A percentile compares a stretch with the other conserved stretches of the same genome.
phyloP scores from a whole-genome alignment of 208 protist species.

The Leishmania braziliensis region DNA sequence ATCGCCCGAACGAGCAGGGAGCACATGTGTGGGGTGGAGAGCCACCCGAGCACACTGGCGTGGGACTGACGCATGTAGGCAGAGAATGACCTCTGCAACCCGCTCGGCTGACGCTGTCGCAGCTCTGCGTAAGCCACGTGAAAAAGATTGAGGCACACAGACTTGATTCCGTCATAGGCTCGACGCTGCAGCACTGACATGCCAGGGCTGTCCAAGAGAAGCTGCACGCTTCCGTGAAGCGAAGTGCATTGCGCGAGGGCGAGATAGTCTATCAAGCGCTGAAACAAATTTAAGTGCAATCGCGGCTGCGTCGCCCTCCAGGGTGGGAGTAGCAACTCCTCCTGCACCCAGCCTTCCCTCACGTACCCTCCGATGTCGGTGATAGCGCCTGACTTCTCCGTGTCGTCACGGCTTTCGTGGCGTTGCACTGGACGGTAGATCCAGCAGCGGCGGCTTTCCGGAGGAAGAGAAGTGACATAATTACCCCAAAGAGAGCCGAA shows the following conservation, averaged over 20 bases:
- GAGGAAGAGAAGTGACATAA: constrained; percentile 31
- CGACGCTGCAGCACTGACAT: constrained; percentile 73
- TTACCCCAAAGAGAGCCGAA: constrained; percentile 10
- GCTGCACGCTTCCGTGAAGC: constrained; percentile 42
- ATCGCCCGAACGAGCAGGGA: constrained; percentile 29
- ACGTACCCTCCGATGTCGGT: not conserved
- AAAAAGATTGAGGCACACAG: constrained; percentile 62
- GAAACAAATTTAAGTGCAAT: constrained; percentile 66
- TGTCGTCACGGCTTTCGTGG: constrained; percentile 35
- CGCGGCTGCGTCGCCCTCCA: constrained; percentile 37
- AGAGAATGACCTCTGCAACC: constrained; percentile 40
- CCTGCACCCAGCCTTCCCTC: constrained; percentile 63
- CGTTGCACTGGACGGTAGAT: constrained; percentile 31
- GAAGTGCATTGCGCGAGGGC: constrained; percentile 41
- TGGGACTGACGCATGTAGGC: constrained; percentile 54
- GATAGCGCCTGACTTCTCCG: not conserved
- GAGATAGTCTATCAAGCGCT: constrained; percentile 70
- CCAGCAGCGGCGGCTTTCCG: constrained; percentile 31
- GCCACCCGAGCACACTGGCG: constrained; percentile 52
- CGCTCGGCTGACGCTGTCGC: constrained; percentile 45
- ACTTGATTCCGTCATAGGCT: constrained; percentile 78
- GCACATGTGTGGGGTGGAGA: constrained; percentile 57
- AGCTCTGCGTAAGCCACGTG: constrained; percentile 83
- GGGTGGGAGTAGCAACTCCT: constrained; percentile 57
- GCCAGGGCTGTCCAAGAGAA: constrained; percentile 69